phyloP scores from a whole-genome alignment of 768 basidiomycete species.

The Podaxis sp. region DNA sequence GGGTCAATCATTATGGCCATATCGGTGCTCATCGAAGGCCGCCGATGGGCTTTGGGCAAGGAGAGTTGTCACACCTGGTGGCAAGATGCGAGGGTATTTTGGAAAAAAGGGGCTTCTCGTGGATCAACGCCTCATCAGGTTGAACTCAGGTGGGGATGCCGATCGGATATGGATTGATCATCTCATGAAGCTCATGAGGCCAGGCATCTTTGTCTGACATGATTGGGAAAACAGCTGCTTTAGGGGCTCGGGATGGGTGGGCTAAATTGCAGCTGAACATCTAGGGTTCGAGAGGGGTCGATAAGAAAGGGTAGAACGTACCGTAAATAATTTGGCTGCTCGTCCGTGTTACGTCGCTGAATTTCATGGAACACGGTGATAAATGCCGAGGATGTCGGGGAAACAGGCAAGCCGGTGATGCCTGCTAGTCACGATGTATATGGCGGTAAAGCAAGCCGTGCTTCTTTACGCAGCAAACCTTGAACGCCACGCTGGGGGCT shows the following conservation, averaged over 20 bases:
- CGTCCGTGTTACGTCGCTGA: background rate
- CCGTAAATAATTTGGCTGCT: background rate
- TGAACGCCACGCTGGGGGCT: background rate
- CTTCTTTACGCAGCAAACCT: constrained; percentile 6
- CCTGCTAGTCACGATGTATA: background rate
- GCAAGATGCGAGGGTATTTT: background rate
- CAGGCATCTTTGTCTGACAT: background rate
- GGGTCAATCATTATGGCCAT: background rate
- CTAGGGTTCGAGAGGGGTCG: background rate
- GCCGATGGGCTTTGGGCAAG: background rate
- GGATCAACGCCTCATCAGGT: background rate
- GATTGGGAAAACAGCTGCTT: background rate
- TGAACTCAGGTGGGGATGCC: background rate
- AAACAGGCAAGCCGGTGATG: background rate
- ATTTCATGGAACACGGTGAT: background rate
- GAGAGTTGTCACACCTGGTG: background rate
- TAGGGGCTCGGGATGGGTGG: background rate
- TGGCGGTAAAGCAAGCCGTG: background rate
- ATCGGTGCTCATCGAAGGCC: background rate
- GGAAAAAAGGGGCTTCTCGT: constrained; percentile 7
- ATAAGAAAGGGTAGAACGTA: background rate
- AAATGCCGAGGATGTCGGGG: constrained; percentile 9
- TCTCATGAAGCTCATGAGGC: background rate
- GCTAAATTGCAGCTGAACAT: no score
- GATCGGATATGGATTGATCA: constrained; percentile 5